These are phyloP conservation scores for Endocalyx cinctus DNA, from an alignment of 2,329 filamentous ascomycete species.

Conservation along the genomic window DNA sequence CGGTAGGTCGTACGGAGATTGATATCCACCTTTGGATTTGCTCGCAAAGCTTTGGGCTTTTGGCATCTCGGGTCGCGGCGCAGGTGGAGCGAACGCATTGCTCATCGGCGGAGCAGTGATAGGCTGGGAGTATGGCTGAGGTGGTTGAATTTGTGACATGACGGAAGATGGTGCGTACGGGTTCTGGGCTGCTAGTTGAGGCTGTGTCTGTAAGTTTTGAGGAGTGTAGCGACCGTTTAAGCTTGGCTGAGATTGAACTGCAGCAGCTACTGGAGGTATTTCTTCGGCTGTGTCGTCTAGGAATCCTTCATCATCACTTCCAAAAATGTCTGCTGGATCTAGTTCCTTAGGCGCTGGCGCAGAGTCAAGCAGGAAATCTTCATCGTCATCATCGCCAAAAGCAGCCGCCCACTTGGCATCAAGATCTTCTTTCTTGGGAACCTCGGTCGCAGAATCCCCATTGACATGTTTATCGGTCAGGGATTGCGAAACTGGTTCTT, in stretches of 20 bases:
- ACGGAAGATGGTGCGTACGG: slow-evolving; percentile 46
- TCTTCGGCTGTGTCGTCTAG: slow-evolving; percentile 63
- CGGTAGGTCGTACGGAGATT: slow-evolving; percentile 91
- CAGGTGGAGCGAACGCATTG: slow-evolving; percentile 33
- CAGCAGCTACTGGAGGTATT: slow-evolving; percentile 16
- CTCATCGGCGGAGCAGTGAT: slow-evolving; percentile 22
- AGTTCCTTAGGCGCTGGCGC: slow-evolving; percentile 40
- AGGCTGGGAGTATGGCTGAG: slow-evolving; percentile 23
- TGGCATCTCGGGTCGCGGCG: slow-evolving; percentile 39
- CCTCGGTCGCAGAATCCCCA: slow-evolving; percentile 15
- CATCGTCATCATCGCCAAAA: slow-evolving; percentile 69
- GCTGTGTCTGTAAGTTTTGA: slow-evolving; percentile 18
- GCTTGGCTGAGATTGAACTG: slow-evolving; percentile 16
- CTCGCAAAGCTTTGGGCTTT: slow-evolving; percentile 81
- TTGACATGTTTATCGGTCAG: slow-evolving; percentile 11
- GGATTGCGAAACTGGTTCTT: slow-evolving; percentile 4
- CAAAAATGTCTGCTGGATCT: slow-evolving; percentile 63
- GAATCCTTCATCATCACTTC: slow-evolving; percentile 82
- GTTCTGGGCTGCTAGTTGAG: slow-evolving; percentile 26
- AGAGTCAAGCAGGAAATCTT: slow-evolving; percentile 56
- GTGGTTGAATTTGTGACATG: slow-evolving; percentile 17
- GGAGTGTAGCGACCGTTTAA: slow-evolving; percentile 32
- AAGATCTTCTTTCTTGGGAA: slow-evolving; percentile 44
- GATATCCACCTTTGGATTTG: slow-evolving; percentile 86
- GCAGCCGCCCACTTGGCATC: slow-evolving; percentile 81